Conservation (phyloP, 202 grass and related monocot genomes). For the Bolboschoenoplectus hybrid region DNA sequence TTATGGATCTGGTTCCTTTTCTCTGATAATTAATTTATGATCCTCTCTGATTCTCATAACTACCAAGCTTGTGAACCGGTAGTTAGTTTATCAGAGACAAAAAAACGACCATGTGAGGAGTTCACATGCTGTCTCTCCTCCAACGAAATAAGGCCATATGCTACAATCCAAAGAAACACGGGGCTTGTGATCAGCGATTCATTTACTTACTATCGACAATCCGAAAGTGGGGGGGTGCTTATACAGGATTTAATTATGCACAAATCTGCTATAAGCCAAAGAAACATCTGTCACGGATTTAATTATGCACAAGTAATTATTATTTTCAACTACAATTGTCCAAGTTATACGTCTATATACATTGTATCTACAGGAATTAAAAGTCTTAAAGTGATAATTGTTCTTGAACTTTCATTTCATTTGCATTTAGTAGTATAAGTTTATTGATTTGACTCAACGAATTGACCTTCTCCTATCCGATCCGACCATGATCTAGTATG, state of each 20-base stretch:
- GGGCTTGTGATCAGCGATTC: background rate
- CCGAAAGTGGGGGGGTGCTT: background rate
- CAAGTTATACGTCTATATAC: no score
- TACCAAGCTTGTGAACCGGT: background rate
- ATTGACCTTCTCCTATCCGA: no score
- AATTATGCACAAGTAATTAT: no score
- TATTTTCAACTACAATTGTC: no score
- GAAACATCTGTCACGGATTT: no score
- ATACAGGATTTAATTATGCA: background rate
- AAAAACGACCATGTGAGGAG: slow-evolving; percentile 19
- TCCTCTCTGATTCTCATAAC: background rate
- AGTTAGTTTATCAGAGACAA: background rate
- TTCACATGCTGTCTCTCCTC: slow-evolving; percentile 15
- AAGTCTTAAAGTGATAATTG: no score
- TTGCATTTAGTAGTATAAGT: no score
- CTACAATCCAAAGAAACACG: background rate
- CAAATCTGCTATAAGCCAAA: no score
- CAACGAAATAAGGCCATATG: background rate
- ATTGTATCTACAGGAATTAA: no score
- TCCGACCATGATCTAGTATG: no score
- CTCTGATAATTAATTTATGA: background rate
- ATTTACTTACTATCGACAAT: background rate
- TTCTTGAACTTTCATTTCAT: no score
- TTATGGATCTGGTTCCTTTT: background rate
- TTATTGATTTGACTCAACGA: no score